Percentiles rank a stretch among this genome's conserved stretches.
phyloP scores from a whole-genome alignment of 2,329 filamentous ascomycete species.

The Fusarium drepaniforme region DNA sequence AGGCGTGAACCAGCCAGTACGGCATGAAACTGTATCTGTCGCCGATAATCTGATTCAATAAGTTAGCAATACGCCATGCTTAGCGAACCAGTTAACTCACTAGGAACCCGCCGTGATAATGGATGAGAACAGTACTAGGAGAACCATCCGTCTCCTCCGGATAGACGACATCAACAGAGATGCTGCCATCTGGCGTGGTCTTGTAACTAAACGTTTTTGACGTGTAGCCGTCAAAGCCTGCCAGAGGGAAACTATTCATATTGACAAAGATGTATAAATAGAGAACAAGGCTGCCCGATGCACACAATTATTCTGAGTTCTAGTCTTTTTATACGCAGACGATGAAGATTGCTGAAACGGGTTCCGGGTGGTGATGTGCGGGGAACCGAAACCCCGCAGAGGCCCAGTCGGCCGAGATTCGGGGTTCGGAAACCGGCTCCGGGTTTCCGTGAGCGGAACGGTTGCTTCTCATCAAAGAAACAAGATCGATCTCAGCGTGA shows the following conservation, averaged over 20 bases:
- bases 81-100: neutral
- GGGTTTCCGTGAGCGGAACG: neutral
- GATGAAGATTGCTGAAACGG: neutral
- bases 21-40: slow-evolving; percentile 39
- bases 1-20: slow-evolving; percentile 35
- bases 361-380: neutral
- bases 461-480: neutral
- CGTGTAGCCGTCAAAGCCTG: slow-evolving; percentile 25
- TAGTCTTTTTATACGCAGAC: neutral
- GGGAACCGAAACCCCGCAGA: neutral
- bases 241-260: neutral
- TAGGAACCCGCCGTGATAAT: slow-evolving; percentile 39
- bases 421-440: neutral
- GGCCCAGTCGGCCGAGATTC: neutral
- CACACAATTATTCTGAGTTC: too few species aligned
- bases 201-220: slow-evolving; percentile 33
- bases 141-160: slow-evolving; percentile 20
- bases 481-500: too few species aligned
- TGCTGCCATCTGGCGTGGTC: slow-evolving; percentile 15
- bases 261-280: too few species aligned
- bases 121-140: slow-evolving; percentile 28
- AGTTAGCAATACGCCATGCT: neutral
- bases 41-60: slow-evolving; percentile 25
- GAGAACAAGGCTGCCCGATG: too few species aligned
- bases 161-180: slow-evolving; percentile 33